Conservation (phyloP, 2,329 filamentous ascomycete genomes). For the Fusarium verticillioides region DNA sequence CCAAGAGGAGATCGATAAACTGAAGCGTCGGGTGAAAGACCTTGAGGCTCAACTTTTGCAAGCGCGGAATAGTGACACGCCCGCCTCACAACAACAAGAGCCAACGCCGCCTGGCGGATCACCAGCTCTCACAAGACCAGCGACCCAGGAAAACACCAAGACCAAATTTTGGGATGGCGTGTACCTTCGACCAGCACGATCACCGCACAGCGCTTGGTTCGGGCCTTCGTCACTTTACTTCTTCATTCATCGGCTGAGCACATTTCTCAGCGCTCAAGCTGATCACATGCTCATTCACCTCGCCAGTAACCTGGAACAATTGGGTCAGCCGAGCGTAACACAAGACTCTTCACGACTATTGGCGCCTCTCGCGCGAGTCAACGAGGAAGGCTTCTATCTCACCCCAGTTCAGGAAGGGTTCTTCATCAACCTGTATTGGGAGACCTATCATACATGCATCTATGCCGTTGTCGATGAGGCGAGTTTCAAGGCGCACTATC, state of each 20-base stretch:
- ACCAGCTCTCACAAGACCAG: not conserved
- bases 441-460: slow-evolving; percentile 13
- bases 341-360: slow-evolving; percentile 8
- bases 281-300: slow-evolving; percentile 29
- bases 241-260: slow-evolving; percentile 10
- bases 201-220: slow-evolving; percentile 17
- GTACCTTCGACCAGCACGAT: slow-evolving; percentile 1
- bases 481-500: slow-evolving; percentile 1
- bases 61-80: not conserved
- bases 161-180: slow-evolving; percentile 11
- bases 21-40: not conserved
- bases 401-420: slow-evolving; percentile 13
- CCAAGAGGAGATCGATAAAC: slow-evolving; percentile 8
- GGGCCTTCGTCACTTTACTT: slow-evolving; percentile 17
- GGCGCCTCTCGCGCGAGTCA: not conserved
- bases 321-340: not conserved
- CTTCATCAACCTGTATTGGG: slow-evolving; percentile 13
- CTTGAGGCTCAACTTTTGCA: not conserved
- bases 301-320: slow-evolving; percentile 1
- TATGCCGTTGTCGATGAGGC: slow-evolving; percentile 10
- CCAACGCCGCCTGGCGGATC: slow-evolving; percentile 1
- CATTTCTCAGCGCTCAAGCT: slow-evolving; percentile 14
- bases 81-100: not conserved
- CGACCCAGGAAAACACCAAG: not conserved
- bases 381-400: not conserved